Conservation (phyloP, 352 stramenopile species). For the Globisporangium takayamanum region DNA sequence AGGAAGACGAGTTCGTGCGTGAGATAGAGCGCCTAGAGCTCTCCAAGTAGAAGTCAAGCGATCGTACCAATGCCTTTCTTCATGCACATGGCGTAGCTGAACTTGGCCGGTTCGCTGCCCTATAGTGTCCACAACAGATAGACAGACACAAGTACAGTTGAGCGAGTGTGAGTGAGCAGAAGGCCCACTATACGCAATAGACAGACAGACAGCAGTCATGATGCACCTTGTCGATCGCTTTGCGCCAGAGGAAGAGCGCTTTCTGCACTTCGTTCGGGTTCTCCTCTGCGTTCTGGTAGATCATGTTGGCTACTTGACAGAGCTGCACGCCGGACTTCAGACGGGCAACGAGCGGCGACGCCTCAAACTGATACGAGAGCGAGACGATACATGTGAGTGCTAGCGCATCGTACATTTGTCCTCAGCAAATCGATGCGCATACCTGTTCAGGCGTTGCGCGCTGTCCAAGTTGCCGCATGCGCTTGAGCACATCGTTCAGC, state of each 20-base stretch:
- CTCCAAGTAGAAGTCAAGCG: neutral
- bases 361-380: conserved; percentile 37
- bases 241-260: conserved; percentile 70
- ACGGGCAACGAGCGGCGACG: conserved; percentile 48
- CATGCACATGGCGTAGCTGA: conserved; percentile 77
- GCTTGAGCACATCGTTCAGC: conserved; percentile 46
- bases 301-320: conserved; percentile 74
- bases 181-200: too few relatives aligned
- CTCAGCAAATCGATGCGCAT: neutral
- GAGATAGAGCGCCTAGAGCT: too few relatives aligned
- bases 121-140: conserved; percentile 7
- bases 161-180: neutral
- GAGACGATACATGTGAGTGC: neutral
- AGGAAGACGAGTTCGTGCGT: too few relatives aligned
- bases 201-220: neutral
- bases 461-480: conserved; percentile 52
- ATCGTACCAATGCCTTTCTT: conserved; percentile 66
- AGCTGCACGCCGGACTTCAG: conserved; percentile 53
- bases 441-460: conserved; percentile 52
- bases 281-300: conserved; percentile 70
- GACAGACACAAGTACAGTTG: neutral
- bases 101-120: conserved; percentile 79
- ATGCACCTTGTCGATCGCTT: conserved; percentile 68
- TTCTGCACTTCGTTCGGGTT: conserved; percentile 63
- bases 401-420: neutral